Conservation (phyloP, 176 grass and related monocot species). For the Avena insularis region DNA sequence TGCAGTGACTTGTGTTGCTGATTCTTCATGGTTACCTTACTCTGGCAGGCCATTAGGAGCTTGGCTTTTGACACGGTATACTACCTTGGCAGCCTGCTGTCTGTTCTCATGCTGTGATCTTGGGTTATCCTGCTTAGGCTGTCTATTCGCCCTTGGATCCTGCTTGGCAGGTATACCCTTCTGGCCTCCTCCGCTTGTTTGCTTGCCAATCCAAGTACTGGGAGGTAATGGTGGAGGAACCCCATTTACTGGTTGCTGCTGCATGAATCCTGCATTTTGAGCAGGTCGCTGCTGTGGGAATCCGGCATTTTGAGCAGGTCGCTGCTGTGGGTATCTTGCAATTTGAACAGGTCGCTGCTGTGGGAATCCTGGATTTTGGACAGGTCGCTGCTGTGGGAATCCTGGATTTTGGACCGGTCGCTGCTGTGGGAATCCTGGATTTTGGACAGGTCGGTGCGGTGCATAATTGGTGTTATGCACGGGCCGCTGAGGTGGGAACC, state of each 20-base stretch:
- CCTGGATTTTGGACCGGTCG: no score
- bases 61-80: conserved; percentile 61
- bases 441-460: neutral
- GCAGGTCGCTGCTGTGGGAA: conserved; percentile 23
- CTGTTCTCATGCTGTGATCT: conserved; percentile 55
- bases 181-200: conserved; percentile 51
- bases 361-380: conserved; percentile 28
- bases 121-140: conserved; percentile 38
- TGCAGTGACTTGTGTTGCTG: neutral
- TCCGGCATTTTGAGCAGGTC: conserved; percentile 43
- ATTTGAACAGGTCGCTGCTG: conserved; percentile 46
- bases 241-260: conserved; percentile 55
- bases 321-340: neutral
- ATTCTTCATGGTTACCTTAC: conserved; percentile 41
- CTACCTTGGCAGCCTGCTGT: conserved; percentile 60
- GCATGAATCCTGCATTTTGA: conserved; percentile 7
- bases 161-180: conserved; percentile 41
- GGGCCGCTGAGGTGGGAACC: conserved; percentile 48
- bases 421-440: no score
- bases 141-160: conserved; percentile 37
- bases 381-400: neutral
- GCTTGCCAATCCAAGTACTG: conserved; percentile 84
- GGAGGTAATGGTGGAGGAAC: conserved; percentile 71
- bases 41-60: conserved; percentile 24
- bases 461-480: conserved; percentile 36